phyloP scores from a whole-genome alignment of 495 filamentous ascomycete genomes.

The Filosporella fistucella region DNA sequence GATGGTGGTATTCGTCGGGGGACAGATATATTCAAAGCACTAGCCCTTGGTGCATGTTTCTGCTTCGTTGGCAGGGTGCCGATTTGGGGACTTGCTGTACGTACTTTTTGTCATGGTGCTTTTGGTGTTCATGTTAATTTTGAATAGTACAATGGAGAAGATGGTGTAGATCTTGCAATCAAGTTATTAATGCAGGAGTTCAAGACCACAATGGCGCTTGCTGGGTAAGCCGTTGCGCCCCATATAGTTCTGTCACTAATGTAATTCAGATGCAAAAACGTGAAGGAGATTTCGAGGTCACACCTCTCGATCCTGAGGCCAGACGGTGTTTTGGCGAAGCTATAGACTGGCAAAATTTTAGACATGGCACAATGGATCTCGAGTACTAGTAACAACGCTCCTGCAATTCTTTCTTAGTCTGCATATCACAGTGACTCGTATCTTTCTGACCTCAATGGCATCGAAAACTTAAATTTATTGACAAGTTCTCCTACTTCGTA shows the following conservation, averaged over 20 bases:
- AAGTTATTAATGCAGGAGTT: slow-evolving; percentile 40
- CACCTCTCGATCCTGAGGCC: slow-evolving; percentile 4
- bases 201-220: slow-evolving; percentile 47
- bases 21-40: slow-evolving; percentile 62
- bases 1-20: slow-evolving; percentile 63
- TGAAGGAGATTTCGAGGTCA: slow-evolving; percentile 9
- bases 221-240: slow-evolving; percentile 24
- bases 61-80: slow-evolving; percentile 30
- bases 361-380: no score
- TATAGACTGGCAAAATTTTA: neutral
- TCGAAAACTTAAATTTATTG: neutral
- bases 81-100: slow-evolving; percentile 41
- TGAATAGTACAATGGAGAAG: slow-evolving; percentile 32
- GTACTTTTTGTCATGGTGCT: no score
- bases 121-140: no score
- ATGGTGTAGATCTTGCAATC: slow-evolving; percentile 35
- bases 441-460: no score
- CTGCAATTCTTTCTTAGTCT: no score
- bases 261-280: slow-evolving; percentile 6
- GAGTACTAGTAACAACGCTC: no score
- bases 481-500: neutral
- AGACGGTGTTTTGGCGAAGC: slow-evolving; percentile 1
- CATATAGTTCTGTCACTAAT: neutral
- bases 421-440: no score
- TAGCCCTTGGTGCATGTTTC: slow-evolving; percentile 52